A percentile compares a stretch with the other conserved stretches of the same genome.
These are phyloP conservation scores for Grosmannia serpens DNA, from an alignment of 2,329 filamentous ascomycete species.

Conservation along the genomic window DNA sequence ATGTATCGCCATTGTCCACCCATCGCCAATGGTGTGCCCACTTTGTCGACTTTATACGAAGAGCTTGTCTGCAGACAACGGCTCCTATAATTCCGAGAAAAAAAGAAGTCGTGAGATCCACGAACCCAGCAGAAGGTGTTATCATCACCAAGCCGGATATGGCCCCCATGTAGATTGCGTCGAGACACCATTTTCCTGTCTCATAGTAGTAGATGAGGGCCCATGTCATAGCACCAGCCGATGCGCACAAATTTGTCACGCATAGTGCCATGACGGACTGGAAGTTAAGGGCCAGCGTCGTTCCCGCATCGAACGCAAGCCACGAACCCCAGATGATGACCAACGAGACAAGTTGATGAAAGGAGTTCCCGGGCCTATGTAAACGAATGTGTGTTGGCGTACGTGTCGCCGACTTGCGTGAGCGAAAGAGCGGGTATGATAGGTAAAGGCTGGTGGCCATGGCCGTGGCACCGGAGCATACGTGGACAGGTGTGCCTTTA, in stretches of 20 bases:
- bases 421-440: slow-evolving; percentile 59
- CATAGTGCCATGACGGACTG: slow-evolving; percentile 91
- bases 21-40: slow-evolving; percentile 4
- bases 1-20: slow-evolving; percentile 10
- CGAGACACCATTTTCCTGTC: slow-evolving; percentile 80
- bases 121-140: slow-evolving; percentile 57
- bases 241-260: slow-evolving; percentile 86
- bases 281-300: slow-evolving; percentile 82
- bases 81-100: slow-evolving; percentile 4
- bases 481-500: slow-evolving; percentile 81
- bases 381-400: slow-evolving; percentile 5
- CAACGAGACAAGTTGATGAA: slow-evolving; percentile 54
- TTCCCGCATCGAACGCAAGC: slow-evolving; percentile 97
- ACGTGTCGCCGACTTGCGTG: slow-evolving; percentile 53
- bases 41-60: slow-evolving; percentile 6
- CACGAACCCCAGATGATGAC: slow-evolving; percentile 98
- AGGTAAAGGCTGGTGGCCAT: slow-evolving; percentile 95
- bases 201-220: slow-evolving; percentile 88
- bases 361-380: slow-evolving; percentile 4
- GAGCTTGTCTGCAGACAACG: slow-evolving; percentile 3
- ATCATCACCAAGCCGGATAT: slow-evolving; percentile 60
- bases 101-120: slow-evolving; percentile 26
- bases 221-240: slow-evolving; percentile 87
- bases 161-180: slow-evolving; percentile 58
- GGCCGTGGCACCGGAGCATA: slow-evolving; percentile 82